These are phyloP conservation scores for Aspergillus hiratsukae DNA, from an alignment of 2,329 filamentous ascomycete genomes.

Conservation along the genomic window DNA sequence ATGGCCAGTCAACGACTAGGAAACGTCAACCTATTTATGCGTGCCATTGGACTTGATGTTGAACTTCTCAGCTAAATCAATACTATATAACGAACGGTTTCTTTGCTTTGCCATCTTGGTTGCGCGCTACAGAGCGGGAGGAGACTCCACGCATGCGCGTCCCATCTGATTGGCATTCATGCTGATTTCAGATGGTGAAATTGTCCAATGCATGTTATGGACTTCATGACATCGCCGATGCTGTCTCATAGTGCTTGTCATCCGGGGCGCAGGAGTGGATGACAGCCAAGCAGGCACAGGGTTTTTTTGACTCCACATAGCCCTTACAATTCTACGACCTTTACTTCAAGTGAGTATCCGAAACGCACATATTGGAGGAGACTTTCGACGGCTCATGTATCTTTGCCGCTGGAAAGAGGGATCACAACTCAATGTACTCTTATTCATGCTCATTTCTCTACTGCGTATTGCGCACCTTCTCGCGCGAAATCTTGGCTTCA, in stretches of 20 bases:
- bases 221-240: not conserved
- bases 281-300: not conserved
- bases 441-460: not conserved
- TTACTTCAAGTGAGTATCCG: not conserved
- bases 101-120: not conserved
- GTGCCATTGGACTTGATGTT: constrained; percentile 96
- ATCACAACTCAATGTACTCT: not conserved
- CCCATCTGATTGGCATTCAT: not conserved
- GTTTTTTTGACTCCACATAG: not conserved
- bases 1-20: constrained; percentile 78
- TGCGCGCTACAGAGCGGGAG: not conserved
- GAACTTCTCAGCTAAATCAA: constrained; percentile 59
- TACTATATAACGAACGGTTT: not conserved
- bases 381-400: not conserved
- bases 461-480: not conserved
- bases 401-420: not conserved
- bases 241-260: not conserved
- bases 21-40: constrained; percentile 98
- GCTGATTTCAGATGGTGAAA: not conserved
- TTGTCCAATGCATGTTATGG: not conserved
- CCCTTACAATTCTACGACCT: not conserved
- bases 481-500: not conserved
- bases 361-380: not conserved
- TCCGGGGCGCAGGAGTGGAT: not conserved
- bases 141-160: not conserved